These are phyloP conservation scores for Echria macrotheca DNA, from an alignment of 495 filamentous ascomycete species.

Conservation along the genomic window DNA sequence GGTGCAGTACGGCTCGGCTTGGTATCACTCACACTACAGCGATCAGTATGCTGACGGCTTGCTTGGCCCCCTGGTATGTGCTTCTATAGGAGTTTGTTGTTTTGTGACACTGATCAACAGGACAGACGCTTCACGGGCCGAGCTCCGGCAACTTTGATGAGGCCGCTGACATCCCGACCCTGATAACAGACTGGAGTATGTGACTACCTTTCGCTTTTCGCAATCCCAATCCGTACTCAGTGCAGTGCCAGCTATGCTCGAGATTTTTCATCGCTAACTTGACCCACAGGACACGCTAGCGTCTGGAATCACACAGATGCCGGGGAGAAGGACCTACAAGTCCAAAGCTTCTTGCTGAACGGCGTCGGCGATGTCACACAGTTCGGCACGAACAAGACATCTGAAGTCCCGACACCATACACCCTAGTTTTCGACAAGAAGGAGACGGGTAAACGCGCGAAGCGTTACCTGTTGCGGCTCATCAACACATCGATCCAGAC, in stretches of 20 bases:
- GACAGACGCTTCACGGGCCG: slow-evolving; percentile 43
- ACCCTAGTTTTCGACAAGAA: slow-evolving; percentile 3
- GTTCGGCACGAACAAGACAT: background rate
- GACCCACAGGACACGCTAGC: slow-evolving; percentile 8
- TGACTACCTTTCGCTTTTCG: slow-evolving; percentile 5
- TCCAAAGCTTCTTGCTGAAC: slow-evolving; percentile 26
- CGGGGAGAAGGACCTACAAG: background rate
- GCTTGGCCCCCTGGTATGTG: slow-evolving; percentile 40
- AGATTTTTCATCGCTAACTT: background rate
- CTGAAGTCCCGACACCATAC: slow-evolving; percentile 3
- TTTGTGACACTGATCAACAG: background rate
- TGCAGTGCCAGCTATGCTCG: background rate
- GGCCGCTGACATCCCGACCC: slow-evolving; percentile 12
- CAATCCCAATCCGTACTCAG: slow-evolving; percentile 5
- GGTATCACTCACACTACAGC: slow-evolving; percentile 45
- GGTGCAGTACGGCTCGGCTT: slow-evolving; percentile 37
- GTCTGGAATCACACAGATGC: slow-evolving; percentile 3
- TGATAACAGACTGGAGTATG: slow-evolving; percentile 33
- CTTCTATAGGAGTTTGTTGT: background rate
- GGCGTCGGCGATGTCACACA: slow-evolving; percentile 29
- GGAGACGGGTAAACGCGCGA: slow-evolving; percentile 14
- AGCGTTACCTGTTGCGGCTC: slow-evolving; percentile 45
- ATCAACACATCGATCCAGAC: slow-evolving; percentile 42
- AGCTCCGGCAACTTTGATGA: slow-evolving; percentile 40
- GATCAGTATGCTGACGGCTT: slow-evolving; percentile 46